phyloP scores from a whole-genome alignment of 2,329 filamentous ascomycete genomes.

The Kalaharituber pfeilii region DNA sequence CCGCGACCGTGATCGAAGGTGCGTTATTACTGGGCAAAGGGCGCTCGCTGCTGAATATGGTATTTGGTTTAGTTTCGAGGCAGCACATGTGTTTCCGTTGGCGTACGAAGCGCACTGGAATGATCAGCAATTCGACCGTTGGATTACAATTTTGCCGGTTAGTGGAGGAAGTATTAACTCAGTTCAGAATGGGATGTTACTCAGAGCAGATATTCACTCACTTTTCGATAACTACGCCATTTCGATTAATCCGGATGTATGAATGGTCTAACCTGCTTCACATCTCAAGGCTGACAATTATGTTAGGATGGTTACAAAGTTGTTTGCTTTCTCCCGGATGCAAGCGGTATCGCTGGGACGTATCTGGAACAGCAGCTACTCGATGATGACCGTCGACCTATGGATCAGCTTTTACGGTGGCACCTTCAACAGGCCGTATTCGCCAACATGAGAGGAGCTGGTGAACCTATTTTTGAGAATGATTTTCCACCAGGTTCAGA shows the following conservation, averaged over 20 bases:
- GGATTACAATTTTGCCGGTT: slow-evolving; percentile 3
- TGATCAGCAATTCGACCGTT: slow-evolving; percentile 11
- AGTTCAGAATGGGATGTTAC: too few species aligned
- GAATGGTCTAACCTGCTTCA: neutral
- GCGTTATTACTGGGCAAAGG: too few species aligned
- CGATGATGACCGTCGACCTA: slow-evolving; percentile 6
- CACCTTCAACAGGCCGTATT: too few species aligned
- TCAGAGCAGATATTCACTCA: neutral
- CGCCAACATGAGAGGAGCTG: too few species aligned
- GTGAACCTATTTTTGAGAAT: too few species aligned
- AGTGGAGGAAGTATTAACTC: slow-evolving; percentile 3
- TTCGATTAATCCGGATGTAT: slow-evolving; percentile 11
- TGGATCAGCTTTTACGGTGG: slow-evolving; percentile 1
- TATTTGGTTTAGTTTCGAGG: too few species aligned
- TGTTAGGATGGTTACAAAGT: neutral
- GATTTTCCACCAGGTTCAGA: too few species aligned
- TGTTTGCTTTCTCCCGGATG: slow-evolving; percentile 7
- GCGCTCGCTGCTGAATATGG: too few species aligned
- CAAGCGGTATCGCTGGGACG: slow-evolving; percentile 4
- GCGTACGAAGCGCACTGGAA: slow-evolving; percentile 18
- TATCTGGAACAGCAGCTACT: slow-evolving; percentile 6
- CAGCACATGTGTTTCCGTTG: too few species aligned
- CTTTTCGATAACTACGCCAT: slow-evolving; percentile 4
- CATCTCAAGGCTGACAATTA: neutral
- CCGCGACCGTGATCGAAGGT: too few species aligned